Evolutionary conservation across 352 stramenopile species (phyloP).

Genomic region (Globisporangium nagaii): DNA sequence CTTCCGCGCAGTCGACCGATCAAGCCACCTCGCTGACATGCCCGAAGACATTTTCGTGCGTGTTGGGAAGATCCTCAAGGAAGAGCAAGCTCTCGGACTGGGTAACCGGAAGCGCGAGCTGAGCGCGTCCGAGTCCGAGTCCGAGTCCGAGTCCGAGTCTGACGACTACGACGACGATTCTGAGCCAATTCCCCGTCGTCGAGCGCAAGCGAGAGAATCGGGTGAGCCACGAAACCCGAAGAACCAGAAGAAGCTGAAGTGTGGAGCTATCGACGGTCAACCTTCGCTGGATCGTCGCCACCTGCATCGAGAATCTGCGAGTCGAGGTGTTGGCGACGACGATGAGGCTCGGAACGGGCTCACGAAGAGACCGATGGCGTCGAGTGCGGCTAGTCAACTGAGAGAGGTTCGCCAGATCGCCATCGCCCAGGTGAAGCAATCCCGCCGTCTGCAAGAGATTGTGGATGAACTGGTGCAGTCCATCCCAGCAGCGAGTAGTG

Average conservation of each 20-base stretch:
- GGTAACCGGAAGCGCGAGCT: no score
- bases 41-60: neutral
- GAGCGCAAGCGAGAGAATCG: neutral
- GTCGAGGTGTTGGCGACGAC: neutral
- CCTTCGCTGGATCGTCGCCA: no score
- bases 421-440: neutral
- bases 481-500: neutral
- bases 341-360: no score
- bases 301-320: neutral
- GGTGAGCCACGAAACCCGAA: neutral
- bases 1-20: neutral
- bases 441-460: neutral
- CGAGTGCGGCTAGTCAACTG: neutral
- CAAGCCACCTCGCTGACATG: neutral
- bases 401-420: neutral
- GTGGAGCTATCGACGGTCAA: neutral
- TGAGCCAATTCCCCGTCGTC: neutral
- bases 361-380: neutral
- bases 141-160: neutral
- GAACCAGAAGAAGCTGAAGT: neutral
- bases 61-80: neutral
- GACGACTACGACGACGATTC: neutral
- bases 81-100: neutral
- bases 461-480: neutral
- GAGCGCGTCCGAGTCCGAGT: neutral